A percentile compares a stretch with the other conserved stretches of the same genome.
phyloP scores from a whole-genome alignment of 2,329 filamentous ascomycete genomes.

The Diplodia seriata region DNA sequence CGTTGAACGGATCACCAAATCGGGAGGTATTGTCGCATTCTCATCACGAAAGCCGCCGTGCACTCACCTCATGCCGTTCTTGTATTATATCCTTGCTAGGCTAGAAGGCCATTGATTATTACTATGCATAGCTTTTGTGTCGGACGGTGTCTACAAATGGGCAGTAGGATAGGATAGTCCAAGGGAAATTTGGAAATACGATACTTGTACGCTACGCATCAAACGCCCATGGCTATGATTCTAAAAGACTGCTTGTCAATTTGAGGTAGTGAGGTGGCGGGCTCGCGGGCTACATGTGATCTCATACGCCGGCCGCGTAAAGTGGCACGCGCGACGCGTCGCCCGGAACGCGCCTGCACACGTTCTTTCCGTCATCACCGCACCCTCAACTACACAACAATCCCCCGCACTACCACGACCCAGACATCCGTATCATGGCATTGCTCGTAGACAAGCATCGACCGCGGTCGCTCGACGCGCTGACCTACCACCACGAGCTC shows the following conservation, averaged over 20 bases:
- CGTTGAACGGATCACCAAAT: constrained; percentile 10
- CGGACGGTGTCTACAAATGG: constrained; percentile 22
- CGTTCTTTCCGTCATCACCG: constrained; percentile 6
- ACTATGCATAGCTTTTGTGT: constrained; percentile 18
- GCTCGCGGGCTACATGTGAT: constrained; percentile 9
- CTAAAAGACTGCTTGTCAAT: neutral
- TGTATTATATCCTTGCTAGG: constrained; percentile 16
- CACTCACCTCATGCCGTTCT: constrained; percentile 13
- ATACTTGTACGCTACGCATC: constrained; percentile 4
- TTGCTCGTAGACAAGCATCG: constrained; percentile 70
- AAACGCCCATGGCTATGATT: neutral
- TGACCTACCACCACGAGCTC: constrained; percentile 88
- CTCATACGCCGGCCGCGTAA: constrained; percentile 12
- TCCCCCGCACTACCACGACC: neutral
- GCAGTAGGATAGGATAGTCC: neutral
- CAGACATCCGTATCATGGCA: constrained; percentile 56
- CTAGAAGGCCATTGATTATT: constrained; percentile 11
- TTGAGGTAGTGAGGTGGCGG: neutral
- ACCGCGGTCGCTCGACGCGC: constrained; percentile 74
- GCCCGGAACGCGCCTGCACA: constrained; percentile 13
- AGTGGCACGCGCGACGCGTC: constrained; percentile 27
- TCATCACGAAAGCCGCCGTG: neutral
- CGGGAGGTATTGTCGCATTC: constrained; percentile 7
- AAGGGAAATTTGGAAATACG: constrained; percentile 16
- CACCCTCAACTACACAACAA: neutral